These are phyloP conservation scores for Microbotryum lychnidis-dioicae DNA, from an alignment of 1,284 basidiomycete species.

Conservation along the genomic window DNA sequence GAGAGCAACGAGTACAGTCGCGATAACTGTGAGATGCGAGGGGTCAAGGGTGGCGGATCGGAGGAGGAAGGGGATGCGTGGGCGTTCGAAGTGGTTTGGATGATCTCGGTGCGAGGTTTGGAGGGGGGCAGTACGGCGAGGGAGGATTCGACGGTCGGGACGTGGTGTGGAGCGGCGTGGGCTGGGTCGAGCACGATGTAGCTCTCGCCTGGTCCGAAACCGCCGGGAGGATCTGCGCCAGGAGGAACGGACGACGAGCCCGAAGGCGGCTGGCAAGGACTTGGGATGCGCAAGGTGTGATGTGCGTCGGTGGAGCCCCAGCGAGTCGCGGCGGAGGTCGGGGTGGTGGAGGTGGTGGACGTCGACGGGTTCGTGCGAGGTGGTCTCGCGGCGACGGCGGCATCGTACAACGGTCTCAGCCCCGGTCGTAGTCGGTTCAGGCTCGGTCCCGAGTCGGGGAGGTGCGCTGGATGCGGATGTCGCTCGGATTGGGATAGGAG, in stretches of 20 bases:
- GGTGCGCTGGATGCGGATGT: conserved; percentile 49
- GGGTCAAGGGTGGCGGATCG: conserved; percentile 11
- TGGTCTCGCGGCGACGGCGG: conserved; percentile 38
- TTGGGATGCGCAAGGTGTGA: neutral
- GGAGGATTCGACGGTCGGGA: too few relatives aligned
- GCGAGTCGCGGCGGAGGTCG: conserved; percentile 41
- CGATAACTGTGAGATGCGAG: conserved; percentile 16
- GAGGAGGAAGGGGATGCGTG: neutral
- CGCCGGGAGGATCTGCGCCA: too few relatives aligned
- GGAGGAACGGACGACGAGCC: too few relatives aligned
- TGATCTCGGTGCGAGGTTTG: conserved; percentile 47
- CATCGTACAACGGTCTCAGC: conserved; percentile 34
- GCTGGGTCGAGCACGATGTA: too few relatives aligned
- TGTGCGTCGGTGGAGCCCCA: neutral
- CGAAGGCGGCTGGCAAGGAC: too few relatives aligned
- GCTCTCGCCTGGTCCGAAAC: too few relatives aligned
- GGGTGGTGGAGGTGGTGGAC: conserved; percentile 39
- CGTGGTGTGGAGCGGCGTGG: too few relatives aligned
- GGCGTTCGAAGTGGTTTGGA: conserved; percentile 43
- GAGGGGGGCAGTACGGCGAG: too few relatives aligned
- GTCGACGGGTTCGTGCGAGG: conserved; percentile 41
- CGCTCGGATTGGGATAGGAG: conserved; percentile 54
- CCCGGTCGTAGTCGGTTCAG: conserved; percentile 53
- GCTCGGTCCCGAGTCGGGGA: conserved; percentile 48
- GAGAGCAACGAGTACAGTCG: conserved; percentile 20